Evolutionary conservation across 2,329 filamentous ascomycete species (phyloP).

Genomic region (Stachybotrys echinatus): DNA sequence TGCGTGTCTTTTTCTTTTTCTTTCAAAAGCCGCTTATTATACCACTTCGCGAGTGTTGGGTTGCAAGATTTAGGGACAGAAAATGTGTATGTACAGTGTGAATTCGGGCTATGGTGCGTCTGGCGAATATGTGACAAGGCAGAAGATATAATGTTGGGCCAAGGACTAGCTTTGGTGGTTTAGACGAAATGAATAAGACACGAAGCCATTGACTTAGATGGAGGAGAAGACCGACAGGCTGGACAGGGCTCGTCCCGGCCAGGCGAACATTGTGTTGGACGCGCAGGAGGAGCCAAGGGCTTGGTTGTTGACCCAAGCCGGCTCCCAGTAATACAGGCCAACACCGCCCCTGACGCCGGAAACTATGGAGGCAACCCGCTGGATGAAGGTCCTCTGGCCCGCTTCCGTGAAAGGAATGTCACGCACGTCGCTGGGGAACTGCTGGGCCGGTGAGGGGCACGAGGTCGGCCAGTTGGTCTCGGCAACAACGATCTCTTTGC

Average conservation of each 20-base stretch:
- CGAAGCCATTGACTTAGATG: too few relatives aligned
- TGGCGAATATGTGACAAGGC: not conserved
- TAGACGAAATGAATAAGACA: not conserved
- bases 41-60: conserved; percentile 18
- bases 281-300: conserved; percentile 59
- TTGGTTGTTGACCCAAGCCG: conserved; percentile 63
- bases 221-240: conserved; percentile 50
- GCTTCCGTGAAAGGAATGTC: conserved; percentile 57
- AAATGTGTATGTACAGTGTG: not conserved
- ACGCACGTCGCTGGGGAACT: conserved; percentile 55
- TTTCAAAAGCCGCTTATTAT: conserved; percentile 20
- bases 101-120: not conserved
- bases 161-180: not conserved
- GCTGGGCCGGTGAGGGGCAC: conserved; percentile 52
- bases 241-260: conserved; percentile 46
- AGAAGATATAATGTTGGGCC: not conserved
- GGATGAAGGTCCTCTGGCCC: conserved; percentile 59
- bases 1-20: not conserved
- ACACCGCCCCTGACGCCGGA: conserved; percentile 45
- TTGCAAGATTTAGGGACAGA: not conserved
- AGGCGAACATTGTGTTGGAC: conserved; percentile 58
- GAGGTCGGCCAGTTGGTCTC: conserved; percentile 66
- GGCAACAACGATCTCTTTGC: conserved; percentile 62
- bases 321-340: conserved; percentile 71
- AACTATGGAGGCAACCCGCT: conserved; percentile 53